phyloP scores from a whole-genome alignment of 139 green algal species.

The Coelastrella sp. region DNA sequence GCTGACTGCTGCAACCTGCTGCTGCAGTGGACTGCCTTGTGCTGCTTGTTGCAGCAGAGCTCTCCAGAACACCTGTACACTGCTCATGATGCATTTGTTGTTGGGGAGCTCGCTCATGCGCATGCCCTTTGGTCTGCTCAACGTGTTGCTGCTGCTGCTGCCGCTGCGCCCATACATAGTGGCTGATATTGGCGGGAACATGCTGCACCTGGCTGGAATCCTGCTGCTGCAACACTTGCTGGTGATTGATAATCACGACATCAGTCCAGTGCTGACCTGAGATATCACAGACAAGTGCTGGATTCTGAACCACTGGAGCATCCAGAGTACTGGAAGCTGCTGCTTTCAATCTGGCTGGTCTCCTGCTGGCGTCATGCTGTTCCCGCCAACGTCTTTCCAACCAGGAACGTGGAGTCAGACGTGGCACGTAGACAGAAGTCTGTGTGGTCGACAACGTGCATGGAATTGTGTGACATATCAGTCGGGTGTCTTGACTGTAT shows the following conservation, averaged over 20 bases:
- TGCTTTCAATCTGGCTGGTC: background rate
- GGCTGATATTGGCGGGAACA: background rate
- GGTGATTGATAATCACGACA: background rate
- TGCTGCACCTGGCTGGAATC: background rate
- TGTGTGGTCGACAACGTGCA: no score
- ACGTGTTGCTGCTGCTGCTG: background rate
- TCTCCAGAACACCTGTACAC: no score
- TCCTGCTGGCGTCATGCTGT: background rate
- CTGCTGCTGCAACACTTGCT: background rate
- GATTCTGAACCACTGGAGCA: background rate
- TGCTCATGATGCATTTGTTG: no score
- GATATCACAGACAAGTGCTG: no score
- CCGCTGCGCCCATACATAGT: background rate
- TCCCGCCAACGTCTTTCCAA: conserved; percentile 7
- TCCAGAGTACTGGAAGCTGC: background rate
- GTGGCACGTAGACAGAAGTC: no score
- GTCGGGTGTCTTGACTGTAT: no score
- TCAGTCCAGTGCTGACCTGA: background rate
- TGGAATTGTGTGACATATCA: no score
- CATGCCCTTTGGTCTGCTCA: no score
- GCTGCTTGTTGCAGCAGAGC: no score
- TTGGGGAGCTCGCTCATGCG: no score
- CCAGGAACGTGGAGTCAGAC: conserved; percentile 6
- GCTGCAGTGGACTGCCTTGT: no score
- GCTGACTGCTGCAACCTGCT: no score